Percentiles rank a stretch among this genome's conserved stretches.
These are phyloP conservation scores for Entomortierella beljakovae DNA, from an alignment of 192 early-diverging fungal genomes.

Conservation along the genomic window DNA sequence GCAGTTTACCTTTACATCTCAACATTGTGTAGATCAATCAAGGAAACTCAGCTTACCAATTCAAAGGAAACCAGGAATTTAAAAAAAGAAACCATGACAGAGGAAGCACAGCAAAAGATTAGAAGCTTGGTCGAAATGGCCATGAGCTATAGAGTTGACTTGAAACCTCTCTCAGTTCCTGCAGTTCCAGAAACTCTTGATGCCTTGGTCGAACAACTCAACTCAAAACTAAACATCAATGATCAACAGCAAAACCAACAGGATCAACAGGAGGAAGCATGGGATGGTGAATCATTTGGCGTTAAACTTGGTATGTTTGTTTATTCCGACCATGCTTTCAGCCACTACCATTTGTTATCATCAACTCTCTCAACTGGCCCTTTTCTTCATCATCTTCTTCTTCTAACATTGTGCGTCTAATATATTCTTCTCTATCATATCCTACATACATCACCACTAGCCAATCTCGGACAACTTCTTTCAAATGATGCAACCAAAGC, in stretches of 20 bases:
- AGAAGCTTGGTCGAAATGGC: conserved; percentile 40
- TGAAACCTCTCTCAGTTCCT: conserved; percentile 33
- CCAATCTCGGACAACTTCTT: conserved; percentile 30
- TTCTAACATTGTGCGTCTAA: no score
- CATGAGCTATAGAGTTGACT: conserved; percentile 43
- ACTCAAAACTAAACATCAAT: not conserved
- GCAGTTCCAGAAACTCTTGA: conserved; percentile 38
- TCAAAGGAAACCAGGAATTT: no score
- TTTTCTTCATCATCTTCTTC: no score
- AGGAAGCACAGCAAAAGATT: conserved; percentile 50
- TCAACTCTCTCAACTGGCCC: no score
- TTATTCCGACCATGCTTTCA: no score
- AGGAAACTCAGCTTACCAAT: no score
- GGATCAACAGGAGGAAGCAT: conserved; percentile 23
- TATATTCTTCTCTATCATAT: no score
- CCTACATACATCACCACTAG: no score
- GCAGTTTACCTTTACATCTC: no score
- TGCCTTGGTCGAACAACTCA: conserved; percentile 25
- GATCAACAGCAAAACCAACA: not conserved
- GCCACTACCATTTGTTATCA: no score
- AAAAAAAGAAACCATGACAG: conserved; percentile 22
- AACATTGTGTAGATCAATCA: no score
- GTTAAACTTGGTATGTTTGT: conserved; percentile 44
- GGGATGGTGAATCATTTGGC: conserved; percentile 50
- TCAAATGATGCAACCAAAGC: conserved; percentile 52